phyloP scores from a whole-genome alignment of 371 early-diverging fungal species.

The Mortierella sp. region DNA sequence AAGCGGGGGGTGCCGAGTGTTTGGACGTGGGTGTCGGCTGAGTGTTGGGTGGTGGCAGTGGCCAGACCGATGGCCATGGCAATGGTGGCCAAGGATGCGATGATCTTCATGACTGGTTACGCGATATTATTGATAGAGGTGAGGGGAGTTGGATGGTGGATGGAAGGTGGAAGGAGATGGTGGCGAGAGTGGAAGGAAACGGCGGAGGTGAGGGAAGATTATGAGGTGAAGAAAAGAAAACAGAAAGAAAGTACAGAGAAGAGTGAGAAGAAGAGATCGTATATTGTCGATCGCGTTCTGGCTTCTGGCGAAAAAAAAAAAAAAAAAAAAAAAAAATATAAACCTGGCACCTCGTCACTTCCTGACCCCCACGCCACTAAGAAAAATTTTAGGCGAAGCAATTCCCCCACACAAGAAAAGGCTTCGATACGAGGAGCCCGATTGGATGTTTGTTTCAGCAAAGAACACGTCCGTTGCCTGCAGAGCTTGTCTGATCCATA shows the following conservation, averaged over 20 bases:
- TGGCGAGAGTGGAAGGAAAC: not conserved
- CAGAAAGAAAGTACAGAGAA: not conserved
- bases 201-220: not conserved
- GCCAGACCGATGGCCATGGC: not conserved
- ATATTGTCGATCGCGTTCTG: not conserved
- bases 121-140: not conserved
- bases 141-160: not conserved
- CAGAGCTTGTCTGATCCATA: not conserved
- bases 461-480: not conserved
- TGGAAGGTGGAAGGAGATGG: not conserved
- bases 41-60: not conserved
- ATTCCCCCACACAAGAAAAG: not conserved
- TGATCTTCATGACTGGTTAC: not conserved
- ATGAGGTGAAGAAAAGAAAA: not conserved
- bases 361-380: too few relatives aligned
- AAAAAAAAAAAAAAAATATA: not conserved
- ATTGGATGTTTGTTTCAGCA: not conserved
- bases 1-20: conserved; percentile 12
- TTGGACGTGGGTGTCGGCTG: not conserved
- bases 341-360: not conserved
- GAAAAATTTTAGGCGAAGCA: not conserved
- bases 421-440: not conserved
- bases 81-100: not conserved
- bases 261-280: too few relatives aligned
- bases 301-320: not conserved